phyloP scores from a whole-genome alignment of 169 alveolate species.

The Plasmodium billcollinsi region DNA sequence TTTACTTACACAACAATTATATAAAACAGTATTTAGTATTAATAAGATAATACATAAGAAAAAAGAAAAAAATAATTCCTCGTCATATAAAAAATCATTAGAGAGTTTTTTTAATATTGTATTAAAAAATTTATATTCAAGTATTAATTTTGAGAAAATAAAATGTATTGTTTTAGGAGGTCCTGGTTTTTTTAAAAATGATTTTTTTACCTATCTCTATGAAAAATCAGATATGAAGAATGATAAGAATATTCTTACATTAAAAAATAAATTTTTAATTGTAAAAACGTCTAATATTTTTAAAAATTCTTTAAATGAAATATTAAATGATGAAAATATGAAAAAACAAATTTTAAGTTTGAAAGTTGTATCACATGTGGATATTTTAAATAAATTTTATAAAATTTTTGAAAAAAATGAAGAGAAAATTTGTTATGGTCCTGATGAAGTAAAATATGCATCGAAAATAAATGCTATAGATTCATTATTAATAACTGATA shows the following conservation, averaged over 20 bases:
- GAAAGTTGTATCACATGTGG: conserved; percentile 54
- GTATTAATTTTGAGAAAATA: conserved; percentile 28
- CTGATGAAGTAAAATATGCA: conserved; percentile 22
- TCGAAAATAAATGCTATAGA: conserved; percentile 81
- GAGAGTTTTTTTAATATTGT: conserved; percentile 15
- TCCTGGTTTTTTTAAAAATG: conserved; percentile 71
- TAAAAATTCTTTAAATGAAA: conserved; percentile 51
- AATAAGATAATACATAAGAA: conserved; percentile 45
- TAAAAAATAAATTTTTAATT: conserved; percentile 21
- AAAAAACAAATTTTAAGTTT: conserved; percentile 20
- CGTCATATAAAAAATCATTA: conserved; percentile 29
- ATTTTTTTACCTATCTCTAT: conserved; percentile 25
- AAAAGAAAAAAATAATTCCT: conserved; percentile 23
- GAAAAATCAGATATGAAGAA: conserved; percentile 42
- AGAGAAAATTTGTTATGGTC: conserved; percentile 45
- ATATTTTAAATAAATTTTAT: conserved; percentile 36
- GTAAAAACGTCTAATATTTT: conserved; percentile 33
- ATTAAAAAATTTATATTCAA: conserved; percentile 3
- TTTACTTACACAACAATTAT: conserved; percentile 24
- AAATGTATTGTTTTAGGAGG: conserved; percentile 58
- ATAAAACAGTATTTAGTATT: conserved; percentile 11
- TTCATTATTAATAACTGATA: conserved; percentile 78
- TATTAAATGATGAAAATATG: conserved; percentile 22
- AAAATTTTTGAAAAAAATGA: conserved; percentile 46
- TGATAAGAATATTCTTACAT: conserved; percentile 13